Evolutionary conservation across 768 basidiomycete genomes (phyloP), one percentile per base, ranked within the genome.

Genomic region (Naganishia vishniacii): DNA sequence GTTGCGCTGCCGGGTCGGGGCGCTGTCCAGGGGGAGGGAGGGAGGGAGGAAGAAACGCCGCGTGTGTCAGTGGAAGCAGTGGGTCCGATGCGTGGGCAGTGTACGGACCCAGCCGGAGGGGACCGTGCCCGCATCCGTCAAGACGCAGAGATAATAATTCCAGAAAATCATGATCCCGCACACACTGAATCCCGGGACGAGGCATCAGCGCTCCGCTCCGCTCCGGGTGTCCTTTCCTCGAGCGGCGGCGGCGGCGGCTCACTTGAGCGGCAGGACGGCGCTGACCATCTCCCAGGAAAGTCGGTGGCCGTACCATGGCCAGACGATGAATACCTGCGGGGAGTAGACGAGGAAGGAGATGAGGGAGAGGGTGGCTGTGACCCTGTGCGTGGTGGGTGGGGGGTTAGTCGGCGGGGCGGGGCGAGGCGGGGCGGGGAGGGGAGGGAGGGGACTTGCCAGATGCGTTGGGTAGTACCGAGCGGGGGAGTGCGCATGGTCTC

Each of bases 231-330:
- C n/a, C n/a, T n/a, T n/a, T n/a, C n/a, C n/a, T 26, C 59, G 4
- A 4, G 26, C 25, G 4, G 18, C 16, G 45, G 15, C 34, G 34
- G 7, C 34, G 8, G 15, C 34, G 23, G 79, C 87, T 74, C 73
- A 92, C 91, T 94, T 93, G 87, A 94, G 94, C 9, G 94, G 94
- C 2, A 84, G 67, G 23, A 95, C 81, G n/a, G 93, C 81, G 23
- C 76, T 79, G 41, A 94, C 65, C 47, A 94, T 84, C 71, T 91
- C 85, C 44, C 88, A 78, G 15, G 89, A 86, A 67, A 89, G 67
- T 53, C 78, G 85, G 40, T 82, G 77, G 42, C 91, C 89, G 72
- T 93, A 94, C 90, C 90, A 95, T 23, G 91, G 91, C 90, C 84
- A 84, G 74, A 95, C 85, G 65, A 97, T 81, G 78, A 88, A 92